These are phyloP conservation scores for Hebeloma cylindrosporum DNA, from an alignment of 768 basidiomycete genomes.

Conservation along the genomic window DNA sequence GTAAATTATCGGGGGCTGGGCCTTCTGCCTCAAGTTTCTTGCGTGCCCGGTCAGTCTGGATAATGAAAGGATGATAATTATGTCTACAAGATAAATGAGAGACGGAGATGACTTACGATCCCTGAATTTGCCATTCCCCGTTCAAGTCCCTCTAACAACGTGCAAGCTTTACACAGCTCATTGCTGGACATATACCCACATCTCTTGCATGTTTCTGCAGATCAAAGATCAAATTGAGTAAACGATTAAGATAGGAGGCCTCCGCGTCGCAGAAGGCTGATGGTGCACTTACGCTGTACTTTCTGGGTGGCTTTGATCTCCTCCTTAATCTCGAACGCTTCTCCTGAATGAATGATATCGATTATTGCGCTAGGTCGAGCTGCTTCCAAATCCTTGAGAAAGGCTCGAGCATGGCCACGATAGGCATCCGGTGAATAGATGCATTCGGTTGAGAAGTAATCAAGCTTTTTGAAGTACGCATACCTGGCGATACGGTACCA, in stretches of 20 bases:
- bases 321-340: slow-evolving; percentile 84
- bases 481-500: slow-evolving; percentile 57
- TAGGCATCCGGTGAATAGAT: slow-evolving; percentile 99
- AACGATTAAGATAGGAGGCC: slow-evolving; percentile 3
- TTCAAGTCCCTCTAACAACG: slow-evolving; percentile 86
- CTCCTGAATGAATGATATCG: slow-evolving; percentile 96
- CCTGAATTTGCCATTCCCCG: slow-evolving; percentile 69
- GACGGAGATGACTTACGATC: slow-evolving; percentile 47
- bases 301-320: slow-evolving; percentile 85
- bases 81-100: slow-evolving; percentile 7
- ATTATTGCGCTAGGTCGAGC: slow-evolving; percentile 94
- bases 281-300: slow-evolving; percentile 67
- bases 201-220: slow-evolving; percentile 80
- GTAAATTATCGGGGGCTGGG: slow-evolving; percentile 62
- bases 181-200: slow-evolving; percentile 98
- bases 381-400: slow-evolving; percentile 94
- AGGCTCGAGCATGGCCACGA: slow-evolving; percentile 90
- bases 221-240: slow-evolving; percentile 3
- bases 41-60: slow-evolving; percentile 65
- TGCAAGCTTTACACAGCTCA: slow-evolving; percentile 94
- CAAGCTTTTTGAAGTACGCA: slow-evolving; percentile 98
- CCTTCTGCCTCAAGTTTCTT: slow-evolving; percentile 61
- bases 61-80: slow-evolving; percentile 11
- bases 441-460: slow-evolving; percentile 99
- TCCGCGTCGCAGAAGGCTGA: no score